Evolutionary conservation across 2,329 filamentous ascomycete genomes (phyloP), one percentile per base, ranked within the genome.

Genomic region (Ceratocystis lukuohia): DNA sequence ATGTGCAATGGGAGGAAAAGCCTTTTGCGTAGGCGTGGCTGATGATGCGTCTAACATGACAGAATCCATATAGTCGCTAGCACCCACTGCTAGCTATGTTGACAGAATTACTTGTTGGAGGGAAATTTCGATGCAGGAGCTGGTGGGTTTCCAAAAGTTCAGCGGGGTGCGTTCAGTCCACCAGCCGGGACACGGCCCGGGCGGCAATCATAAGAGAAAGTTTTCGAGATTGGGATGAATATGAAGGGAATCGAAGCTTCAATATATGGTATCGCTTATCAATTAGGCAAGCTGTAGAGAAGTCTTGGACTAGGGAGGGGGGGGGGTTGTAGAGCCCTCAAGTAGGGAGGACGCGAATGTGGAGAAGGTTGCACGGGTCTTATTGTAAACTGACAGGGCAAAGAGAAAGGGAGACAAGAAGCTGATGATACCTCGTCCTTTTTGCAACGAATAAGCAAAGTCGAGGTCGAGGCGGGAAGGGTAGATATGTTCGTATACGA

Each of bases 1-100:
- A 7, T 66, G 67, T 45, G 67, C 46, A 8, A 68, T 61, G 15
- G 67, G 64, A 17, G 75, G 75, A 68, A 79, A 75, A 67, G 79
- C 77, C 75, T 82, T 82, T 74, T 83, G 80, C 70, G 79, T 79
- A 72, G 81, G 79, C 69, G 79, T 81, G 70, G 78, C 77, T 70
- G 80, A 81, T 28, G 67, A 68, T 73, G 79, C 76, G 74, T 79
- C 80, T 75, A 82, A 76, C 77, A 81, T 81, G 74, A 77, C 74
- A 72, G 57, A 48, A 33, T 65, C 2, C 45, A 53, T 63, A 45
- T 44, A 63, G 44, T 48, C 15, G 22, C 61, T 48, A 63, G 44
- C 53, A 59, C 28, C 53, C 17, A 59, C 59, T 28, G 64, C 64
- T 37, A 37, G 53, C 30, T 44, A 30, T 25, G 7, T 45, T n/a